phyloP scores from a whole-genome alignment of 1,284 basidiomycete species.

The Acaromyces ingoldii region DNA sequence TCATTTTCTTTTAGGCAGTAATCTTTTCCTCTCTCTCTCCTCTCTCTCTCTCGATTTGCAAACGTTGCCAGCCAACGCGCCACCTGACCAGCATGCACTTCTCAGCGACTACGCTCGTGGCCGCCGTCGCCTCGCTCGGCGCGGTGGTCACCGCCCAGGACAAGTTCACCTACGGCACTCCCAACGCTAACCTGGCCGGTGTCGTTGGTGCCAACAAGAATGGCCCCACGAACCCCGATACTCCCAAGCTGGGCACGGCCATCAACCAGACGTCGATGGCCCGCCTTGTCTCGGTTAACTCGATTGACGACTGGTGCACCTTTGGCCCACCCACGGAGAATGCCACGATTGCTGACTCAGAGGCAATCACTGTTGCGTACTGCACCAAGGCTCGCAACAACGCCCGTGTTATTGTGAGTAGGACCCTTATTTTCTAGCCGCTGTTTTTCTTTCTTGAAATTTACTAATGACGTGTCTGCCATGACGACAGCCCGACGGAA shows the following conservation, averaged over 20 bases:
- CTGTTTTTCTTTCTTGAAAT: not conserved
- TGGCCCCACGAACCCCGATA: constrained; percentile 42
- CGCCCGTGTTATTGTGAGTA: constrained; percentile 43
- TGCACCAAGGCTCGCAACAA: constrained; percentile 59
- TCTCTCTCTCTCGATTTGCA: no score
- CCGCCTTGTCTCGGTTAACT: constrained; percentile 47
- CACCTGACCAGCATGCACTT: no score
- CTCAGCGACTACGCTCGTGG: not conserved
- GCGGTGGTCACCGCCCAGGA: constrained; percentile 12
- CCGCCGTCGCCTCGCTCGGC: constrained; percentile 17
- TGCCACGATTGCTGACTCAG: constrained; percentile 62
- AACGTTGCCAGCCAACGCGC: no score
- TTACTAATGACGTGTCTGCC: no score
- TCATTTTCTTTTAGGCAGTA: no score
- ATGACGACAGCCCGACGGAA: constrained; percentile 38
- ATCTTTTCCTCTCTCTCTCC: no score
- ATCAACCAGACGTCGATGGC: constrained; percentile 46
- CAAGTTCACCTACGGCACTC: constrained; percentile 40
- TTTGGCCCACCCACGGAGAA: constrained; percentile 52
- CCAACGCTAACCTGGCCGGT: constrained; percentile 30
- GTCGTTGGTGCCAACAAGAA: constrained; percentile 27
- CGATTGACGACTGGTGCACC: constrained; percentile 51
- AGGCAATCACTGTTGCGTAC: constrained; percentile 67
- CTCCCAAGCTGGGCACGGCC: constrained; percentile 40
- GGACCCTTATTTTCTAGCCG: not conserved